These are phyloP conservation scores for Apiotrichum sp. DNA, from an alignment of 1,284 basidiomycete species.

Conservation along the genomic window DNA sequence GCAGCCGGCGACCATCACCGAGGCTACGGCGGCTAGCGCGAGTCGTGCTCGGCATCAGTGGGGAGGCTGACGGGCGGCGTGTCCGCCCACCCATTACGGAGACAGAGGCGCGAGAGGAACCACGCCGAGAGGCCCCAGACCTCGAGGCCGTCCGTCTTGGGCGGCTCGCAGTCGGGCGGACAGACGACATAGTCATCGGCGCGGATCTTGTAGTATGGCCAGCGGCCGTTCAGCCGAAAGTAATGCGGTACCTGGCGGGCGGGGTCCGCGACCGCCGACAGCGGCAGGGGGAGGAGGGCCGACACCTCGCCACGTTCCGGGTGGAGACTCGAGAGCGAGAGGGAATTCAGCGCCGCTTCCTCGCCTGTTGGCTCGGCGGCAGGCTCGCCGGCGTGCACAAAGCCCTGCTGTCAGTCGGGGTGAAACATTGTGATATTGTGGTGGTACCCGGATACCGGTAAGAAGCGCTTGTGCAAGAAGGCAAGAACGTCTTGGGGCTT, in stretches of 20 bases:
- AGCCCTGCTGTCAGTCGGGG: too few species aligned
- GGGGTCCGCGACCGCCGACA: slow-evolving; percentile 19
- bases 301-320: slow-evolving; percentile 34
- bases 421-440: too few species aligned
- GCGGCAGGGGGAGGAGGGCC: slow-evolving; percentile 32
- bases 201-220: slow-evolving; percentile 36
- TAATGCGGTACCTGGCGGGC: slow-evolving; percentile 23
- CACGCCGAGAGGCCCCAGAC: slow-evolving; percentile 43
- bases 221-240: slow-evolving; percentile 30
- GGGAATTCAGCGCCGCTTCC: slow-evolving; percentile 19
- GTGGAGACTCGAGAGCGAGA: slow-evolving; percentile 20
- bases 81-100: slow-evolving; percentile 29
- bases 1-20: too few species aligned
- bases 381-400: slow-evolving; percentile 14
- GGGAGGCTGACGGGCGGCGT: slow-evolving; percentile 13
- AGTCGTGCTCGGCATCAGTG: slow-evolving; percentile 2
- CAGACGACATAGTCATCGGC: slow-evolving; percentile 23
- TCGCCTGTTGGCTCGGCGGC: not conserved
- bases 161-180: slow-evolving; percentile 2
- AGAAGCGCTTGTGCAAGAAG: too few species aligned
- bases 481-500: too few species aligned
- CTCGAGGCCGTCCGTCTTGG: slow-evolving; percentile 19
- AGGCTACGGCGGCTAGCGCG: not conserved
- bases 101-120: slow-evolving; percentile 33
- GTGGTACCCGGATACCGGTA: too few species aligned